Evolutionary conservation across 768 basidiomycete genomes (phyloP), one percentile per base, ranked within the genome.

Genomic region (Pisolithus albus): DNA sequence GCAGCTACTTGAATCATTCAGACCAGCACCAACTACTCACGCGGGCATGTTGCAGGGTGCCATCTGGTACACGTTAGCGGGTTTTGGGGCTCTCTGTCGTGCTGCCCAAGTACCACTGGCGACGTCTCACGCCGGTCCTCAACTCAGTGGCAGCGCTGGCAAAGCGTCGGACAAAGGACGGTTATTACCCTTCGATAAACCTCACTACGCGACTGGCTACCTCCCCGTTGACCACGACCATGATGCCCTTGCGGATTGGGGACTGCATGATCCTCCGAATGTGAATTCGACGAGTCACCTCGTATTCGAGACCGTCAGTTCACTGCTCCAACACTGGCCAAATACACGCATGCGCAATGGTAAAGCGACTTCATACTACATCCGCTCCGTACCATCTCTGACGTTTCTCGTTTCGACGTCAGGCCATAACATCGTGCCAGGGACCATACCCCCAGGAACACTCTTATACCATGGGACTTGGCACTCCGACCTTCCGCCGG

Each of bases 291-390:
- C 71, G 4, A 53, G 59, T 16, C 60, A 70, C 47, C 56, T 72
- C 32, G 57, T 72, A 11, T 74, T 73, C 45, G 65, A 69, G 36
- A 63, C 65, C 2, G 59, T 71, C 9, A 56, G 57, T 40, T 62
- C 67, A 4, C 53, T 71, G 5, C 61, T 74, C 11, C 72, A 74
- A 43, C 63, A 66, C 23, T 73, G 70, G 70, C 62, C 71, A 3
- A 73, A 72, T 50, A 70, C 67, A 1, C 61, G 66, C 11, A 66
- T 64, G 43, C 30, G 30, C 46, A 75, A 75, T 57, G 74, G 75
- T 73, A 46, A 23, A 46, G 65, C 7, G 4, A 11, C 36, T 34
- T 48, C 3, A 23, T n/a, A 40, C 9, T 26, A 21, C 13, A n/a
- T 34, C 51, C 9, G 36, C 26, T 37, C 23, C 8, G 4, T 30